Base-by-base conservation (phyloP, 176 grass and related monocot species). In the Hordeum vulgare region DNA sequence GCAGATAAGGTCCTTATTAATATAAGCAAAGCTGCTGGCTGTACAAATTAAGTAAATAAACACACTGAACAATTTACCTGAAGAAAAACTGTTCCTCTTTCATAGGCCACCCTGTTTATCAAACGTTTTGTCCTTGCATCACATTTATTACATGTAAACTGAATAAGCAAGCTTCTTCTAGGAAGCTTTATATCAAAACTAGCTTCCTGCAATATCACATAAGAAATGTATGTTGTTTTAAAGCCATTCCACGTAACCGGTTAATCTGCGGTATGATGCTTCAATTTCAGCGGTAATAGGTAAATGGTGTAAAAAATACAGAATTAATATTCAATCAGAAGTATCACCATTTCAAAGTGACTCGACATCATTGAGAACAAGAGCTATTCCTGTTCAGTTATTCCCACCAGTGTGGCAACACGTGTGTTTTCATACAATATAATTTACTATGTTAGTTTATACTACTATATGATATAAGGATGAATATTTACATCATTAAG, bases 101-200 rank as follows among this genome's bases (percentile, higher is more conserved):
- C 93, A 89, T 99, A 99, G 39, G 87, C 89, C 29, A 90, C 72
- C 76, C 93, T 88, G 44, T 96, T 96, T 77, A 99, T 96, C 58
- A 92, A 75, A 17, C 96, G 91, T 8, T 84, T 80, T 42, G 93
- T 96, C 89, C 85, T 96, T 63, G 90, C 89, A 67, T 94, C 93
- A 76, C 96, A 99, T 45, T 86, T 75, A 84, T 90, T 89, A 79
- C 96, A 99, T 83, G 96, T 99, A 83, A 96, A 96, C 78, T 99
- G 82, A 76, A 96, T 91, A 44, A 94, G 86, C 85, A 99, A 90
- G 81, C 85, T 94, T 90, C 96, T 99, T 84, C 93, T 94, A 13
- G 91, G 96, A 77, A 99, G 91, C 18, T 89, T 92, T 83, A 95
- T 69, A 85, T 95, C 93, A 90, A 91, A 15, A 69, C 61, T 77